Base-by-base conservation (phyloP, 2,329 filamentous ascomycete genomes). In the Neonectria neomacrospora region DNA sequence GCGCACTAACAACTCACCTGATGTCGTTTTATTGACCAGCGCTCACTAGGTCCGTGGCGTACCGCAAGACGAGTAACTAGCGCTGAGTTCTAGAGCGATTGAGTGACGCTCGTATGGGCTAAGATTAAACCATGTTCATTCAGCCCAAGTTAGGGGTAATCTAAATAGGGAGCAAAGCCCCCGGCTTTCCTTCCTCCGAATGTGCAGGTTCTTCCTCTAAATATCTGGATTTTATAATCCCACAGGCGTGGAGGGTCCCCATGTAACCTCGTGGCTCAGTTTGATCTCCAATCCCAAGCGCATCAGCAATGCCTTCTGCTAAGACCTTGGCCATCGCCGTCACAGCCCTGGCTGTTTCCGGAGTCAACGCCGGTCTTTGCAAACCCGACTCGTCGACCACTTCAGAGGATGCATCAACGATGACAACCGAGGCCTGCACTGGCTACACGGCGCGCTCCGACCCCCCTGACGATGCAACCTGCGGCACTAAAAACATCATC, bases 291-390 rank as follows among this genome's bases (percentile, higher is more conserved):
- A 45, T 14, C 11, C 8, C 12, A 45, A 26, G 16, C 18, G 22
- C n/a, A 44, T 14, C 41, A 22, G 16, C 23, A 1, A 67, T 67
- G 64, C 64, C 65, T 20, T 67, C 61, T 7, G 37, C 65, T 9
- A 67, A 61, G 2, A 37, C 61, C 5, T 22, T 67, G 18, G 62
- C 57, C 3, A 22, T 66, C 5, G 48, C 64, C n/a, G 56, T 67
- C 5, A 54, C 37, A 28, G 57, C 65, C 1, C 28, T 67, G 39
- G 64, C 61, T 16, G 64, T 44, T 7, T 61, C 64, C 12, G 41
- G 64, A 8, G 56, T 54, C 2, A 37, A 54, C 6, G 64, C 58
- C 8, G 26, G 44, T 5, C 23, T 20, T 20, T 61, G 58, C 28
- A 61, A 50, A 32, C 58, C 57, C 3, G 39, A 37, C 1, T 41